Conservation (phyloP, 768 basidiomycete species). For the Grammothele lineata region DNA sequence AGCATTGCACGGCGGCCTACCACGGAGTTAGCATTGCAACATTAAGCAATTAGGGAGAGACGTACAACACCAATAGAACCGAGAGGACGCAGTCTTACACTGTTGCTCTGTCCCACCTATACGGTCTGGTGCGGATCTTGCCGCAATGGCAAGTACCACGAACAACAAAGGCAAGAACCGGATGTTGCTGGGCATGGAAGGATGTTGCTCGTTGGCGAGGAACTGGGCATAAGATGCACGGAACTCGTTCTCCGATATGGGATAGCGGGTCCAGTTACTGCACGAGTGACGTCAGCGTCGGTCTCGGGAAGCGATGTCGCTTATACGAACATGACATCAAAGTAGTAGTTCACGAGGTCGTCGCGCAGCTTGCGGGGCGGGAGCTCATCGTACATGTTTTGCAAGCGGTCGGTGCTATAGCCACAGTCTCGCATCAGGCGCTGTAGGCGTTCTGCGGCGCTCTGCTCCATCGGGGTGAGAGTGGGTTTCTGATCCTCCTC, state of each 20-base stretch:
- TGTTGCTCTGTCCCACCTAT: conserved; percentile 77
- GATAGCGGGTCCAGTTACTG: conserved; percentile 93
- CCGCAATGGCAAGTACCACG: conserved; percentile 86
- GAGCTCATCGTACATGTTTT: conserved; percentile 84
- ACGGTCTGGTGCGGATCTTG: conserved; percentile 78
- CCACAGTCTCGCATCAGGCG: conserved; percentile 90
- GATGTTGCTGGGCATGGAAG: conserved; percentile 67
- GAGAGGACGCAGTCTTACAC: conserved; percentile 73
- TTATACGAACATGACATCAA: conserved; percentile 56
- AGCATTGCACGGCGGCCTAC: conserved; percentile 82
- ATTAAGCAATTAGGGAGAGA: conserved; percentile 11
- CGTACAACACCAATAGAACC: conserved; percentile 96
- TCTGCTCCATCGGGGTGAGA: conserved; percentile 28
- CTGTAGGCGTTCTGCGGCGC: conserved; percentile 79
- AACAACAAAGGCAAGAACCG: conserved; percentile 90
- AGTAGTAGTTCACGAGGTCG: conserved; percentile 80
- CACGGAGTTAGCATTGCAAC: conserved; percentile 8
- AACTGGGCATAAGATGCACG: conserved; percentile 66
- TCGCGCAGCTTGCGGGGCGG: conserved; percentile 75
- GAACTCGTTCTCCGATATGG: conserved; percentile 82
- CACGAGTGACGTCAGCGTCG: conserved; percentile 3
- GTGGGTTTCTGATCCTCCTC: conserved; percentile 29
- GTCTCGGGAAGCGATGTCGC: conserved; percentile 7
- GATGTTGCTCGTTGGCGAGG: conserved; percentile 52
- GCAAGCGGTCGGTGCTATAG: conserved; percentile 84